Percentiles rank a stretch among this genome's conserved stretches.
Evolutionary conservation across 805 yeast genomes (phyloP).

Genomic region (Saccharomycopsis capsularis): DNA sequence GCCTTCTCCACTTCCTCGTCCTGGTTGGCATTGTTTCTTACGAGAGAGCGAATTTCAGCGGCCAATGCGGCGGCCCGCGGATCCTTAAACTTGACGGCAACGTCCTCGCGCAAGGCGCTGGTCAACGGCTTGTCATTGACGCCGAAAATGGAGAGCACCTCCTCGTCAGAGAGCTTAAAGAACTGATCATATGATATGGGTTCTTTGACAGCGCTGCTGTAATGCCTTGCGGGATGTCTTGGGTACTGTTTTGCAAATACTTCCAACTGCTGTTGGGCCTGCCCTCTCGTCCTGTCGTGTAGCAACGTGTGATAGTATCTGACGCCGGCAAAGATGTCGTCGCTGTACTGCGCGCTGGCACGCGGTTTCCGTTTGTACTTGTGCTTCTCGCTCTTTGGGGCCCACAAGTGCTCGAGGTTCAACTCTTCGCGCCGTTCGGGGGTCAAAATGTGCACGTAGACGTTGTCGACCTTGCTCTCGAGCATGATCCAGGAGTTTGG

Average conservation of each 20-base stretch:
- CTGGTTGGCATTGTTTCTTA: neutral
- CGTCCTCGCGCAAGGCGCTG: neutral
- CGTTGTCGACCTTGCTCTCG: constrained; percentile 55
- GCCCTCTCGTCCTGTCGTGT: too few species aligned
- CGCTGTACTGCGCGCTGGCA: constrained; percentile 22
- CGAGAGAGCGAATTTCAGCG: too few species aligned
- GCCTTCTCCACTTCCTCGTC: neutral
- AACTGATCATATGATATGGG: too few species aligned
- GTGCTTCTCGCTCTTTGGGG: constrained; percentile 34
- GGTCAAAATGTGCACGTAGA: constrained; percentile 69
- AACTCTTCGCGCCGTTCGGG: constrained; percentile 58
- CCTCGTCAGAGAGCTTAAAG: neutral
- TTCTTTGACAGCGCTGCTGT: too few species aligned
- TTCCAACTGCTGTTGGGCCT: too few species aligned
- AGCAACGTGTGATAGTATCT: constrained; percentile 39
- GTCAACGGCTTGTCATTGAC: neutral
- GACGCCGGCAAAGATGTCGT: constrained; percentile 38
- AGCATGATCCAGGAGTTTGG: constrained; percentile 81
- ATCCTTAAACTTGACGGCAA: neutral
- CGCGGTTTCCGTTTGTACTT: constrained; percentile 25
- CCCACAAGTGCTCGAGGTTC: constrained; percentile 68
- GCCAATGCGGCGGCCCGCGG: neutral
- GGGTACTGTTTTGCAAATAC: too few species aligned
- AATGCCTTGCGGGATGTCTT: too few species aligned
- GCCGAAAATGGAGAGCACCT: neutral